These are phyloP conservation scores for Skeletonema grethae DNA, from an alignment of 108 stramenopile species.

Conservation along the genomic window DNA sequence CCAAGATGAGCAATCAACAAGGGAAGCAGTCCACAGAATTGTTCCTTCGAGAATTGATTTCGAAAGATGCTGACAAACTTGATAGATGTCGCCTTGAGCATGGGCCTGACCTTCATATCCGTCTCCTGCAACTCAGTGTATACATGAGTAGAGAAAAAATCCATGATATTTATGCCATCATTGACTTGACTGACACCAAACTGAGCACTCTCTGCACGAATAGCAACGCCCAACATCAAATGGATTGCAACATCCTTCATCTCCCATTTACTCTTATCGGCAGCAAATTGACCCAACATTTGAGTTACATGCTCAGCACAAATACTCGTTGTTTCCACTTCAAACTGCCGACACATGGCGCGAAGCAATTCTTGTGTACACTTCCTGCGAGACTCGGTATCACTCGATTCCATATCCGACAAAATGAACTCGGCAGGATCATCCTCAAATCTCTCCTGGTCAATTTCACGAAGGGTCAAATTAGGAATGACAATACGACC, in stretches of 20 bases:
- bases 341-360: slow-evolving; percentile 94
- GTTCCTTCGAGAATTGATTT: slow-evolving; percentile 83
- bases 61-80: slow-evolving; percentile 97
- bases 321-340: slow-evolving; percentile 81
- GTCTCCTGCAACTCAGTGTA: slow-evolving; percentile 88
- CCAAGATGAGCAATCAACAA: slow-evolving; percentile 72
- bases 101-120: slow-evolving; percentile 74
- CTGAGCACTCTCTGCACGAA: slow-evolving; percentile 74
- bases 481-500: slow-evolving; percentile 95
- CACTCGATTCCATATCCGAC: slow-evolving; percentile 95
- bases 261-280: slow-evolving; percentile 76
- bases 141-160: slow-evolving; percentile 82
- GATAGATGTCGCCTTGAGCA: slow-evolving; percentile 91
- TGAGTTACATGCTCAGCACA: slow-evolving; percentile 75
- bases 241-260: slow-evolving; percentile 96
- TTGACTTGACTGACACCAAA: slow-evolving; percentile 91
- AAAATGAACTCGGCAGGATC: slow-evolving; percentile 95
- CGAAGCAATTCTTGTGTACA: slow-evolving; percentile 91
- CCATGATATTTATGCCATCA: slow-evolving; percentile 83
- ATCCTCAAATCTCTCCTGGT: slow-evolving; percentile 95
- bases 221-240: slow-evolving; percentile 92
- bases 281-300: slow-evolving; percentile 81
- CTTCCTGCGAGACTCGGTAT: slow-evolving; percentile 92
- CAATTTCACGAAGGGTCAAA: slow-evolving; percentile 86
- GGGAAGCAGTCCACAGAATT: slow-evolving; percentile 73